Base-by-base conservation (phyloP, 2,329 filamentous ascomycete genomes). In the Fusarium sp. region DNA sequence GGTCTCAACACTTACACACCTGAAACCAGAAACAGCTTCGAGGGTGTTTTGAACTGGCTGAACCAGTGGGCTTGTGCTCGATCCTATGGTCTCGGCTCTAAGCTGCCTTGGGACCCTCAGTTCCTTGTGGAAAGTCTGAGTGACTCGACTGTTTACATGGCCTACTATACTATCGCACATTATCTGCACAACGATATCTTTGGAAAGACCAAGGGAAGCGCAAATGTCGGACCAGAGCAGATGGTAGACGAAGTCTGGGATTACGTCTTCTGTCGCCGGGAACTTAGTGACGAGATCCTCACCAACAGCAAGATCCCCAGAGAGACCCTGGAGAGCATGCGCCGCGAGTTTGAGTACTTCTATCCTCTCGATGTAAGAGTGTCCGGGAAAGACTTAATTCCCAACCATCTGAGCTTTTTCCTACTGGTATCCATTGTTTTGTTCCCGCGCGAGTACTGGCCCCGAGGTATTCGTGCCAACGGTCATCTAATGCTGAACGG, bases 161-260 rank as follows among this genome's bases (percentile, higher is more conserved):
- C 89, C 11, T 93, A 92, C 81, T 93, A 93, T 76, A 91, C 89
- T 11, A 80, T 91, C 54, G 83, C 84, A 21, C 87, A 87, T 71
- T 86, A 80, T 77, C 86, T 97, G 31, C 94, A 97, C 81, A 88
- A 87, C 50, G 96, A 98, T 73, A 89, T 96, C 63, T 98, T 93
- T 71, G 96, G 96, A 51, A 88, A 89, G 72, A 85, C 88, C 43
- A 85, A 87, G 69, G 94, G 93, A 67, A 75, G 86, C 33, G 84
- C 89, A 51, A 87, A 90, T 66, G 86, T 98, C 69, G 87, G 85
- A 41, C 83, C 93, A 2, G 92, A 96, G 58, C 93, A 97, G 80
- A 94, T 98, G 91, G 93, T 87, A 11, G 94, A 97, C 70, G 93
- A 96, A 72, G 92, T 97, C 45, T 99, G 94, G 94, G 95, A 99